These are phyloP conservation scores for Mycosarcoma mackinlayi DNA, from an alignment of 1,284 basidiomycete genomes.

Conservation along the genomic window DNA sequence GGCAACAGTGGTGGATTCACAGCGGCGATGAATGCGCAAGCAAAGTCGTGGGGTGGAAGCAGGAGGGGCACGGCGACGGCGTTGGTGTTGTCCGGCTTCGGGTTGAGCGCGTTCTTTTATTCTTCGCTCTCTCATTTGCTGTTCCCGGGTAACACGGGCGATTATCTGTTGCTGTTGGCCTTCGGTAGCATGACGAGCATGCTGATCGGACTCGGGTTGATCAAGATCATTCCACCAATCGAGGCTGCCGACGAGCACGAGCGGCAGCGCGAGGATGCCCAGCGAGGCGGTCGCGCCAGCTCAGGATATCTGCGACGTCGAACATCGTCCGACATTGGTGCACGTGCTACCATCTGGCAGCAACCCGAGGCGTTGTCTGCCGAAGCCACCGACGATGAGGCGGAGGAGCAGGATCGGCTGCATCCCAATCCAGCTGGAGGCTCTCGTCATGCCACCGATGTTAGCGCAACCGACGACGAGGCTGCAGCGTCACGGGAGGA, in stretches of 20 bases:
- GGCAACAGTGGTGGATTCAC: conserved; percentile 65
- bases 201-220: conserved; percentile 76
- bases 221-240: conserved; percentile 74
- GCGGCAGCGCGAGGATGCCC: neutral
- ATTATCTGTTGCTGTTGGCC: conserved; percentile 77
- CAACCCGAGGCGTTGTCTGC: conserved; percentile 29
- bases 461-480: conserved; percentile 4
- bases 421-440: neutral
- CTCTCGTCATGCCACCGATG: conserved; percentile 1
- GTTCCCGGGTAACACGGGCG: conserved; percentile 78
- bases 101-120: conserved; percentile 83
- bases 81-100: conserved; percentile 82
- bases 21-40: conserved; percentile 66
- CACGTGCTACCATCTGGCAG: conserved; percentile 48
- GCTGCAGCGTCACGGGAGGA: neutral
- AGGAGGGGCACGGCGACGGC: conserved; percentile 77
- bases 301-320: conserved; percentile 26
- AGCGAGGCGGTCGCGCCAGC: neutral
- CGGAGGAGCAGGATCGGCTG: conserved; percentile 1
- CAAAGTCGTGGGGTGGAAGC: conserved; percentile 59
- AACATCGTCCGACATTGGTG: conserved; percentile 55
- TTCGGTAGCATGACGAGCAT: conserved; percentile 78
- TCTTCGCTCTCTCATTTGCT: conserved; percentile 76
- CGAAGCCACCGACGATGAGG: conserved; percentile 37
- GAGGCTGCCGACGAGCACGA: conserved; percentile 4